Percentiles rank a stretch among this genome's conserved stretches.
These are phyloP conservation scores for Elsinoe necatrix DNA, from an alignment of 2,329 filamentous ascomycete species.

Conservation along the genomic window DNA sequence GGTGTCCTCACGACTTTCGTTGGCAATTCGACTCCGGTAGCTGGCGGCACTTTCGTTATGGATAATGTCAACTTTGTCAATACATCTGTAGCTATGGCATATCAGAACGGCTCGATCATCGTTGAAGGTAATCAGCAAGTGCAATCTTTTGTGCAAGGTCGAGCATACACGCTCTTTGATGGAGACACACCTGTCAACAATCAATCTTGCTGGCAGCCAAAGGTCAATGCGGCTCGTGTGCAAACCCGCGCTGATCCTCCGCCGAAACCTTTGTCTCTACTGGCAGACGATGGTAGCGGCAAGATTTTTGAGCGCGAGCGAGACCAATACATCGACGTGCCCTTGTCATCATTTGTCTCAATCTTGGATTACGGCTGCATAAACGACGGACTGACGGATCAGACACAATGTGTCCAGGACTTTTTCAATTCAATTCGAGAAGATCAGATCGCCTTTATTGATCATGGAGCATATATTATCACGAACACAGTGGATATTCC, in stretches of 20 bases:
- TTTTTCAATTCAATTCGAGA: conserved; percentile 54
- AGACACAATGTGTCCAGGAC: conserved; percentile 69
- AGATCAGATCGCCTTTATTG: conserved; percentile 50
- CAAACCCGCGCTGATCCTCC: conserved; percentile 18
- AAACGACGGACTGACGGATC: conserved; percentile 78
- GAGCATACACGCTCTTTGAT: conserved; percentile 47
- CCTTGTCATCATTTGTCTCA: conserved; percentile 60
- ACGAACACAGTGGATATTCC: conserved; percentile 48
- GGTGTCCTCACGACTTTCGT: conserved; percentile 62
- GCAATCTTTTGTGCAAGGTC: conserved; percentile 63
- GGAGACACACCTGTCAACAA: conserved; percentile 26
- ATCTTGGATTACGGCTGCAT: conserved; percentile 47
- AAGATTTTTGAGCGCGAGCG: conserved; percentile 21
- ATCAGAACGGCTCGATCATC: conserved; percentile 46
- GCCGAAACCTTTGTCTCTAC: conserved; percentile 18
- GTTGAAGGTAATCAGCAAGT: conserved; percentile 59
- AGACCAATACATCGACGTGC: conserved; percentile 38
- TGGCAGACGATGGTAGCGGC: conserved; percentile 19
- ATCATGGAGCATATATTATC: conserved; percentile 50
- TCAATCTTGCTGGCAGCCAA: conserved; percentile 25
- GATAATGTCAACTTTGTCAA: conserved; percentile 70
- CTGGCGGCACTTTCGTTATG: conserved; percentile 66
- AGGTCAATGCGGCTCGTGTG: conserved; percentile 22
- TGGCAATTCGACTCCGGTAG: conserved; percentile 46
- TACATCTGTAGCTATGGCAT: conserved; percentile 55